Evolutionary conservation across 768 basidiomycete species (phyloP).

Genomic region (Lactarius pseudohatsudake): DNA sequence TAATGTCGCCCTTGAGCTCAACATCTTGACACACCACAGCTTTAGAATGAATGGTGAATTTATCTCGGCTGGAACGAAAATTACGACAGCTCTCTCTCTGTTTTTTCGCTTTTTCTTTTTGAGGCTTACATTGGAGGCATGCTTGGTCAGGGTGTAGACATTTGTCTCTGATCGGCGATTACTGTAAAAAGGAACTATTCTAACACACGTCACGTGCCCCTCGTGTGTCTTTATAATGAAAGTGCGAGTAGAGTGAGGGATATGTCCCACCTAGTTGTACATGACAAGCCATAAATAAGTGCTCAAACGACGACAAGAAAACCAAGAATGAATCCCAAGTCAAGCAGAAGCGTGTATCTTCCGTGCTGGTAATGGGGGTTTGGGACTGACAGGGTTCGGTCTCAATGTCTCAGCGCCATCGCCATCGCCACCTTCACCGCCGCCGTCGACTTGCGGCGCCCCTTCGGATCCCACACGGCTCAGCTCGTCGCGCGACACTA

Average conservation of each 20-base stretch:
- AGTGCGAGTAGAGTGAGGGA: background rate
- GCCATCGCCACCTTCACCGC: constrained; percentile 11
- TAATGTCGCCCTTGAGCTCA: constrained; percentile 91
- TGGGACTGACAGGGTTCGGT: constrained; percentile 17
- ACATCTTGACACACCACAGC: constrained; percentile 92
- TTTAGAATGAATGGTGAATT: constrained; percentile 86
- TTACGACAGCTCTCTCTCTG: background rate
- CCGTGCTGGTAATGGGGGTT: constrained; percentile 33
- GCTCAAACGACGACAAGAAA: background rate
- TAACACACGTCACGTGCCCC: background rate
- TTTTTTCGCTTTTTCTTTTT: background rate
- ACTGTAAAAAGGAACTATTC: constrained; percentile 15
- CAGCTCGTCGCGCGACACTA: constrained; percentile 43
- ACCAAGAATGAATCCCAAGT: background rate
- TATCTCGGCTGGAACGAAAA: constrained; percentile 64
- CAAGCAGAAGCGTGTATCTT: constrained; percentile 27
- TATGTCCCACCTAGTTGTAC: constrained; percentile 18
- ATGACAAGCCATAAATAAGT: constrained; percentile 18
- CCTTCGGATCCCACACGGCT: constrained; percentile 21
- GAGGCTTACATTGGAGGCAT: constrained; percentile 30
- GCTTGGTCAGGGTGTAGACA: background rate
- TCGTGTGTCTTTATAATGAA: background rate
- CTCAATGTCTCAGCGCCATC: constrained; percentile 3
- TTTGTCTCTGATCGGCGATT: background rate
- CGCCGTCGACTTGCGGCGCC: constrained; percentile 9